These are phyloP conservation scores for Thielaviopsis euricoi DNA, from an alignment of 2,329 filamentous ascomycete genomes.

Conservation along the genomic window DNA sequence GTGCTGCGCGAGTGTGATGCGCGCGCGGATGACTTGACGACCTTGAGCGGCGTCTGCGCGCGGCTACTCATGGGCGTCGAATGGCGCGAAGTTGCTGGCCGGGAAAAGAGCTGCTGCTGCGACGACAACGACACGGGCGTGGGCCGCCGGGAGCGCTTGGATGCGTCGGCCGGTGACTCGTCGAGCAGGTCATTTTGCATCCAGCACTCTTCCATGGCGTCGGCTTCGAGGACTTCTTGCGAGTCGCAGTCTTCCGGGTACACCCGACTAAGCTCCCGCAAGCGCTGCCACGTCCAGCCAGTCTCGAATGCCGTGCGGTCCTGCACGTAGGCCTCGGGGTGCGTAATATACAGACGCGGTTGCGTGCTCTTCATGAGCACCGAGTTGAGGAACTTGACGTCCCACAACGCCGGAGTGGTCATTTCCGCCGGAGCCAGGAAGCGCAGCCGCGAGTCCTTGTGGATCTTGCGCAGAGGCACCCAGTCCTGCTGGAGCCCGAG, in stretches of 20 bases:
- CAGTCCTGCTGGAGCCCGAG: conserved; percentile 50
- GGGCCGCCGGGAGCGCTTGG: not conserved
- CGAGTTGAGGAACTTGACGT: conserved; percentile 50
- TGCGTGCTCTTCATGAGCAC: conserved; percentile 56
- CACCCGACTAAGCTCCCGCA: conserved; percentile 45
- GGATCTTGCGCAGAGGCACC: conserved; percentile 61
- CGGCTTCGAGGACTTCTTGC: conserved; percentile 39
- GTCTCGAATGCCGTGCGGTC: conserved; percentile 33
- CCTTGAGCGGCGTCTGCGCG: conserved; percentile 25
- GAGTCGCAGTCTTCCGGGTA: conserved; percentile 28
- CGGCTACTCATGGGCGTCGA: conserved; percentile 21
- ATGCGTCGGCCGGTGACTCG: conserved; percentile 23
- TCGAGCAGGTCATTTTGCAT: conserved; percentile 49
- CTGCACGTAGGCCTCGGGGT: conserved; percentile 59
- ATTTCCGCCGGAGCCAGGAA: conserved; percentile 58
- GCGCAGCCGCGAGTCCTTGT: conserved; percentile 54
- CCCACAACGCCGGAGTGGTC: conserved; percentile 56
- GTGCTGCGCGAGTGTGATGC: conserved; percentile 30
- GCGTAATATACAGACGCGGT: conserved; percentile 59
- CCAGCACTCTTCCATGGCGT: conserved; percentile 52
- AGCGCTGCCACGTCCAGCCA: conserved; percentile 54
- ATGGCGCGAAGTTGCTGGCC: conserved; percentile 21
- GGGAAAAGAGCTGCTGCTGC: conserved; percentile 23
- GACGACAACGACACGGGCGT: conserved; percentile 23
- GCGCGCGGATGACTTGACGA: conserved; percentile 27